These are phyloP conservation scores for Tulasnella sp. DNA, from an alignment of 768 basidiomycete genomes.

Conservation along the genomic window DNA sequence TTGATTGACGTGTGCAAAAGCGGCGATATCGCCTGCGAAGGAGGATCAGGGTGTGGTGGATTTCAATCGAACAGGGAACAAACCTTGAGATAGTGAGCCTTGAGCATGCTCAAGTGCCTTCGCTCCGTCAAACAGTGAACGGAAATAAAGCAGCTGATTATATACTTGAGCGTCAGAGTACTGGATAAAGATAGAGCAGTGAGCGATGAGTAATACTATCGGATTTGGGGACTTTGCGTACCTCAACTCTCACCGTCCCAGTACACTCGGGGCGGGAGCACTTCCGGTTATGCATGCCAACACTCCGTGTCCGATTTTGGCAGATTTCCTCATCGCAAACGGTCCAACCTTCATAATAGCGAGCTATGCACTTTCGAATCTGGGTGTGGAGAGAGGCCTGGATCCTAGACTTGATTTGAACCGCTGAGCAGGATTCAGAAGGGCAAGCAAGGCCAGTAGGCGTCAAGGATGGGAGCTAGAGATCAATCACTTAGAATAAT, in stretches of 20 bases:
- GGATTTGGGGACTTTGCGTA: constrained; percentile 31
- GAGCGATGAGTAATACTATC: background rate
- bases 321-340: constrained; percentile 84
- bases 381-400: constrained; percentile 78
- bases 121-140: constrained; percentile 58
- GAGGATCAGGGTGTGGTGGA: background rate
- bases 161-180: constrained; percentile 81
- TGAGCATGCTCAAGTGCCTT: background rate
- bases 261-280: constrained; percentile 66
- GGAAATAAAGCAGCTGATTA: constrained; percentile 81
- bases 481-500: constrained; percentile 4
- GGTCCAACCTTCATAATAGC: constrained; percentile 86
- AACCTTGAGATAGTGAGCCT: background rate
- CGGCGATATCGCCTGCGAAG: background rate
- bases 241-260: constrained; percentile 69
- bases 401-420: constrained; percentile 34
- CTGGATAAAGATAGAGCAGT: constrained; percentile 35
- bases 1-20: background rate
- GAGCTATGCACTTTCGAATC: constrained; percentile 64
- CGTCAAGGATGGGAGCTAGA: constrained; percentile 59
- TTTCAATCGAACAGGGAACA: background rate
- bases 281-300: constrained; percentile 82
- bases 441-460: constrained; percentile 63
- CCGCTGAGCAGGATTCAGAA: constrained; percentile 5
- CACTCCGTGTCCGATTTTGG: constrained; percentile 76